Evolutionary conservation across 2,329 filamentous ascomycete genomes (phyloP).

Genomic region (Aspergillus sp.): DNA sequence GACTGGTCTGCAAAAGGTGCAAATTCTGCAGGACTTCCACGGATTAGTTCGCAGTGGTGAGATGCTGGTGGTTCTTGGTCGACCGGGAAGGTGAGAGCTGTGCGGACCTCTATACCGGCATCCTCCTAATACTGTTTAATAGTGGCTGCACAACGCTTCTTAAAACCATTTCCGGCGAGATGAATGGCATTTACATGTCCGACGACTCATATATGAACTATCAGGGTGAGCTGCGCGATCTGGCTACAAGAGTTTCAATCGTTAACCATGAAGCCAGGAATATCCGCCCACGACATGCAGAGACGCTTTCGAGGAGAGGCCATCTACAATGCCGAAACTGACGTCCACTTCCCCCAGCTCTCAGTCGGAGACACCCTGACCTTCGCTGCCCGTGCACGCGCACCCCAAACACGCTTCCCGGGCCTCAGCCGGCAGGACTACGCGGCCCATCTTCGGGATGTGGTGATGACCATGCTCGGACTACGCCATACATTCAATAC

Average conservation of each 20-base stretch:
- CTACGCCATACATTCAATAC: conserved; percentile 53
- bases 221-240: conserved; percentile 47
- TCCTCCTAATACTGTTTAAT: no score
- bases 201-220: conserved; percentile 75
- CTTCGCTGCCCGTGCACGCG: conserved; percentile 73
- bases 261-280: conserved; percentile 21
- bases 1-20: conserved; percentile 49
- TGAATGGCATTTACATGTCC: conserved; percentile 74
- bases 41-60: conserved; percentile 60
- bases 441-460: conserved; percentile 43
- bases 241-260: background rate
- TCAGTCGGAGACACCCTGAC: conserved; percentile 76
- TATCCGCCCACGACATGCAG: conserved; percentile 48
- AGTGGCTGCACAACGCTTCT: conserved; percentile 75
- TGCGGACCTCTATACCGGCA: conserved; percentile 4
- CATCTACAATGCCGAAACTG: conserved; percentile 82
- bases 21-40: conserved; percentile 65
- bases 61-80: conserved; percentile 58
- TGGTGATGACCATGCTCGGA: conserved; percentile 46
- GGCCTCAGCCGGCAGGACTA: conserved; percentile 46
- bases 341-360: conserved; percentile 77
- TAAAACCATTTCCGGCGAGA: conserved; percentile 81
- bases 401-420: conserved; percentile 42
- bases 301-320: conserved; percentile 77
- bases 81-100: conserved; percentile 37